phyloP scores from a whole-genome alignment of 495 filamentous ascomycete species.

The Penicillium turbatum region DNA sequence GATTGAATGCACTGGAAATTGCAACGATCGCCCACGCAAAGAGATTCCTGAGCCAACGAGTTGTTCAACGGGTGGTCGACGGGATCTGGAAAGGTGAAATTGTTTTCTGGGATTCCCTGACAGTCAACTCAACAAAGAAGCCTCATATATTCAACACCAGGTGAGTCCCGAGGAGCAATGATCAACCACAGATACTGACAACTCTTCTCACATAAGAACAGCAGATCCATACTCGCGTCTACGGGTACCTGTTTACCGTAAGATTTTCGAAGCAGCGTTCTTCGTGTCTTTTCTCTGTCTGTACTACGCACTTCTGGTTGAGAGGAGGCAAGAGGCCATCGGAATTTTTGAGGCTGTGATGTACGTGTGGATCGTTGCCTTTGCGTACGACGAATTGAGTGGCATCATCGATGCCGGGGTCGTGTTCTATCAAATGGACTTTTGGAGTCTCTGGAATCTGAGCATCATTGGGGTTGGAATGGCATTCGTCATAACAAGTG shows the following conservation, averaged over 20 bases:
- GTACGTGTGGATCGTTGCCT: conserved; percentile 73
- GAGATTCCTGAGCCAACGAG: conserved; percentile 78
- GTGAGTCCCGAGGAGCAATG: conserved; percentile 22
- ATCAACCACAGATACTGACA: conserved; percentile 1
- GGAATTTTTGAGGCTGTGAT: conserved; percentile 50
- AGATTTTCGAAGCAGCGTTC: conserved; percentile 83
- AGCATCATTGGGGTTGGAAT: conserved; percentile 80
- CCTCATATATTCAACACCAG: conserved; percentile 74
- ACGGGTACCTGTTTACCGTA: conserved; percentile 86
- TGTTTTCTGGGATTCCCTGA: conserved; percentile 84
- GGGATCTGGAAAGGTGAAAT: conserved; percentile 91
- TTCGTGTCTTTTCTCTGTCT: conserved; percentile 75
- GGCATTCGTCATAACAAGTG: conserved; percentile 67
- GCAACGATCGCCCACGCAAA: conserved; percentile 86
- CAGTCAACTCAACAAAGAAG: conserved; percentile 71
- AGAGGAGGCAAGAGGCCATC: conserved; percentile 46
- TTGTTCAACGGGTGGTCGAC: conserved; percentile 83
- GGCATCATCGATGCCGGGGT: conserved; percentile 78
- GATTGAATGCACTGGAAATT: conserved; percentile 86
- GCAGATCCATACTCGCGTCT: conserved; percentile 82
- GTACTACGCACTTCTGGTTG: conserved; percentile 80
- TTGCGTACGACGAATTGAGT: conserved; percentile 81
- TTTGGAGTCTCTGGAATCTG: conserved; percentile 89
- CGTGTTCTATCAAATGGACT: conserved; percentile 78
- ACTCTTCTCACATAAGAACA: conserved; percentile 35